phyloP scores from a whole-genome alignment of 179 eudicot genomes.

The Silene vulgaris region DNA sequence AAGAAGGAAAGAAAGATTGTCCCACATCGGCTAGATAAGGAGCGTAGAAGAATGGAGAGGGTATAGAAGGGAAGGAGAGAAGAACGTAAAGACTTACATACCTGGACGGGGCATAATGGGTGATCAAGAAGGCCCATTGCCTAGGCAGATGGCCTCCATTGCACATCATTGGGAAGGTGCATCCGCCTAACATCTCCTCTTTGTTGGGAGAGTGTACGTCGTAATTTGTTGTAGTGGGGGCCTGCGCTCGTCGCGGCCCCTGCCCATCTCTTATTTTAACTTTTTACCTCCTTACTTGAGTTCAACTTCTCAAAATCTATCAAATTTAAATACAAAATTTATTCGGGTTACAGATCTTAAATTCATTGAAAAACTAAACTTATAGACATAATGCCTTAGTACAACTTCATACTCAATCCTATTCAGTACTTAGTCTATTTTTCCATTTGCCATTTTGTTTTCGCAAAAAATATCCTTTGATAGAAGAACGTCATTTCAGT shows the following conservation, averaged over 20 bases:
- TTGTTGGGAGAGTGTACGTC: slow-evolving; percentile 44
- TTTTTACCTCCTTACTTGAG: too few species aligned
- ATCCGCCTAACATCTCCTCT: slow-evolving; percentile 39
- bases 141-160: slow-evolving; percentile 32
- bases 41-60: not conserved
- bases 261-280: not conserved
- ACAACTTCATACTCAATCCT: too few species aligned
- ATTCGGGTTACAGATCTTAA: too few species aligned
- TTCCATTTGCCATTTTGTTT: too few species aligned
- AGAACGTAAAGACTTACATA: slow-evolving; percentile 18
- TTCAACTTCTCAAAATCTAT: too few species aligned
- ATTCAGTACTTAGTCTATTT: too few species aligned
- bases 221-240: slow-evolving; percentile 41
- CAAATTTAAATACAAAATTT: too few species aligned
- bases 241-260: slow-evolving; percentile 48
- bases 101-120: slow-evolving; percentile 38
- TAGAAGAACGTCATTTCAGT: too few species aligned
- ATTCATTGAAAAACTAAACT: too few species aligned
- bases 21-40: slow-evolving; percentile 19
- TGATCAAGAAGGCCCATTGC: slow-evolving; percentile 30
- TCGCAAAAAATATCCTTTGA: too few species aligned
- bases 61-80: slow-evolving; percentile 13
- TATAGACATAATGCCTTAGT: too few species aligned
- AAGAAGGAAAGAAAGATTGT: not conserved
- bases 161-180: slow-evolving; percentile 31